These are phyloP conservation scores for Gossypium schwendimanii DNA, from an alignment of 441 rosid species.

Conservation along the genomic window DNA sequence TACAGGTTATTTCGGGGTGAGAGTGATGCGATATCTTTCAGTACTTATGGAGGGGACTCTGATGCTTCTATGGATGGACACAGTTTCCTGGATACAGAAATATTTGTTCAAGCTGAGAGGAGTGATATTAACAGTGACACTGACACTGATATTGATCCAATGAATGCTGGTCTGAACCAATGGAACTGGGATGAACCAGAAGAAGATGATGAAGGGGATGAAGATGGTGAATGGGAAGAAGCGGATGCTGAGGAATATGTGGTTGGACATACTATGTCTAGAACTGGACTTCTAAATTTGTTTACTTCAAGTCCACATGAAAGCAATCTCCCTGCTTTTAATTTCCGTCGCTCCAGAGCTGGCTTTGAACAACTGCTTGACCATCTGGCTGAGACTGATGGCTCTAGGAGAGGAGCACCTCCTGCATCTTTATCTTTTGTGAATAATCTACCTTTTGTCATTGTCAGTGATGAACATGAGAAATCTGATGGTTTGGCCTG, in stretches of 20 bases:
- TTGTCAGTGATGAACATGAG: conserved; percentile 39
- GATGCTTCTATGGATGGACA: conserved; percentile 68
- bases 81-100: conserved; percentile 44
- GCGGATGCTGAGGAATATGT: conserved; percentile 40
- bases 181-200: conserved; percentile 68
- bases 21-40: conserved; percentile 63
- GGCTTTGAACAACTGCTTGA: conserved; percentile 72
- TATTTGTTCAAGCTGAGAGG: conserved; percentile 38
- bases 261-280: conserved; percentile 24
- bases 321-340: conserved; percentile 21
- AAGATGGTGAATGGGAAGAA: conserved; percentile 62
- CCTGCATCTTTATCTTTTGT: conserved; percentile 65
- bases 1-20: conserved; percentile 47
- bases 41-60: conserved; percentile 69
- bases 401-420: conserved; percentile 82
- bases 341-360: conserved; percentile 12
- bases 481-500: conserved; percentile 49
- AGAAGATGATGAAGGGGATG: conserved; percentile 54
- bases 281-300: conserved; percentile 24
- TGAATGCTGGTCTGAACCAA: conserved; percentile 71
- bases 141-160: conserved; percentile 90
- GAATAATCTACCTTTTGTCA: conserved; percentile 50
- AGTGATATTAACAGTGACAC: conserved; percentile 62
- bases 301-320: conserved; percentile 42
- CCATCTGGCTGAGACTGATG: conserved; percentile 65